Evolutionary conservation across 345 rosid genomes (phyloP).

Genomic region (Citrus hindsii): DNA sequence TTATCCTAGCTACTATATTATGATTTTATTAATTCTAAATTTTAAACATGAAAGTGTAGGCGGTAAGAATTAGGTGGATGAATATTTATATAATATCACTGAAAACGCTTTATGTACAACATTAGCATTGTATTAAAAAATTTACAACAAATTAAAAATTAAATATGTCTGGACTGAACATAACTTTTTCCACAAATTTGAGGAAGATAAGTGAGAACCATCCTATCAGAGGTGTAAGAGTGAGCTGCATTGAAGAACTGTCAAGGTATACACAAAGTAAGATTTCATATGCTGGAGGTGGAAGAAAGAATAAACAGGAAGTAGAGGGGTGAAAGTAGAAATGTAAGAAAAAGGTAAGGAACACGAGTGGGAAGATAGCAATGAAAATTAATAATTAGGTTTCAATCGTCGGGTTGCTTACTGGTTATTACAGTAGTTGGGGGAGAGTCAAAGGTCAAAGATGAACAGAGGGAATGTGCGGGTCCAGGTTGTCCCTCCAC

Average conservation of each 20-base stretch:
- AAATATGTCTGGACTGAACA: too few relatives aligned
- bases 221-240: not conserved
- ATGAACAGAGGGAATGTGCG: constrained; percentile 37
- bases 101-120: too few relatives aligned
- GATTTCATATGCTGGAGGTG: not conserved
- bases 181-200: too few relatives aligned
- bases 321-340: not conserved
- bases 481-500: constrained; percentile 55
- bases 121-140: too few relatives aligned
- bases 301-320: not conserved
- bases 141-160: too few relatives aligned
- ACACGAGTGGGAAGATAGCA: not conserved
- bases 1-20: too few relatives aligned
- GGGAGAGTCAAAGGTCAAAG: constrained; percentile 63
- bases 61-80: too few relatives aligned
- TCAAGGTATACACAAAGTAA: not conserved
- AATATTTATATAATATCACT: too few relatives aligned
- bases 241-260: not conserved
- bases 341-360: not conserved
- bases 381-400: constrained; percentile 18
- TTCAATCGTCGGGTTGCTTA: constrained; percentile 16
- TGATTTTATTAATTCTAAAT: too few relatives aligned
- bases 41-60: too few relatives aligned
- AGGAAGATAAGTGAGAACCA: too few relatives aligned
- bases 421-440: not conserved